phyloP scores from a whole-genome alignment of 2,329 filamentous ascomycete genomes.

The Davidsoniella neocaledoniae region DNA sequence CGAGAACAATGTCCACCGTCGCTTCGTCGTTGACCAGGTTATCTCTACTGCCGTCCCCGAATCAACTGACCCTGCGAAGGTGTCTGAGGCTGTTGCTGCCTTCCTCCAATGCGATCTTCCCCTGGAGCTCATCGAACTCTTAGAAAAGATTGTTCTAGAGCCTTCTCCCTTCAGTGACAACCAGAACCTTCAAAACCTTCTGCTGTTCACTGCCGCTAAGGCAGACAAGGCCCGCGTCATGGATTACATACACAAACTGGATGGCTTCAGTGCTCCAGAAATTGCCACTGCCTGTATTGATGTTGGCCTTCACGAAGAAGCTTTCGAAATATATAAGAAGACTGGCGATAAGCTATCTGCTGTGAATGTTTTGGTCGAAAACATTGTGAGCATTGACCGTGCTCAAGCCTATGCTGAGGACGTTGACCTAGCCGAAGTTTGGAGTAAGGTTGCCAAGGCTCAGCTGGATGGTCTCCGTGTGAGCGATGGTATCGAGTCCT shows the following conservation, averaged over 20 bases:
- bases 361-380: constrained; percentile 81
- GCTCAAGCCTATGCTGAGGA: constrained; percentile 91
- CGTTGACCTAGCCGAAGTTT: constrained; percentile 85
- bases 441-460: constrained; percentile 96
- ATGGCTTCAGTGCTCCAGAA: constrained; percentile 79
- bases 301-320: constrained; percentile 88
- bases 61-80: constrained; percentile 82
- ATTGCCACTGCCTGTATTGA: constrained; percentile 88
- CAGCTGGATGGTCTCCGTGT: constrained; percentile 92
- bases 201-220: constrained; percentile 93
- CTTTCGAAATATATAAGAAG: constrained; percentile 98
- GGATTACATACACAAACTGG: constrained; percentile 87
- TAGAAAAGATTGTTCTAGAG: constrained; percentile 99
- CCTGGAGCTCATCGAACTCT: constrained; percentile 83
- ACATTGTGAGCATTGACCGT: constrained; percentile 94
- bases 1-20: constrained; percentile 87
- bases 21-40: constrained; percentile 89
- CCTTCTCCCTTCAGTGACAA: constrained; percentile 99
- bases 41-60: constrained; percentile 89
- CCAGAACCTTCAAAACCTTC: constrained; percentile 82
- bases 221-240: constrained; percentile 89
- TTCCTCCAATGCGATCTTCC: constrained; percentile 87
- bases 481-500: constrained; percentile 84
- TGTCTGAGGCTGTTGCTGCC: constrained; percentile 82
- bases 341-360: constrained; percentile 75